phyloP scores from a whole-genome alignment of 2,329 filamentous ascomycete species.

The Ophiostoma himal-ulmi region DNA sequence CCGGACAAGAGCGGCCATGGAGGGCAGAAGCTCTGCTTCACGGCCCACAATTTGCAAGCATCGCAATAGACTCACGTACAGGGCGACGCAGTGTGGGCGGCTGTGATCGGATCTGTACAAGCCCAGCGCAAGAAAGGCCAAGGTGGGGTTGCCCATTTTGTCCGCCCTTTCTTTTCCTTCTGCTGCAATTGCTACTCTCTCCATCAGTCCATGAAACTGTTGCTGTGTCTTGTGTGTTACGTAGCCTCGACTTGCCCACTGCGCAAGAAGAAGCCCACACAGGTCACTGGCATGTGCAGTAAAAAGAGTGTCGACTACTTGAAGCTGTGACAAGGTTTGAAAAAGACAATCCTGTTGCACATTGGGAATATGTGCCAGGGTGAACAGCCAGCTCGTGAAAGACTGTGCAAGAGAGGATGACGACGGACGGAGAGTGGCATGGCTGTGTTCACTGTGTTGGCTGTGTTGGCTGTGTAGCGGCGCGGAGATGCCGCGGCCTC shows the following conservation, averaged over 20 bases:
- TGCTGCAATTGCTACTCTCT: neutral
- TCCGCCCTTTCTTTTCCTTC: too few species aligned
- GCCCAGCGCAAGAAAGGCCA: slow-evolving; percentile 30
- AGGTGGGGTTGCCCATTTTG: slow-evolving; percentile 15
- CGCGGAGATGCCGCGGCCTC: slow-evolving; percentile 14
- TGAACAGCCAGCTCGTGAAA: slow-evolving; percentile 23
- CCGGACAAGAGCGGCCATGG: slow-evolving; percentile 18
- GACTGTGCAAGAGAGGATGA: neutral
- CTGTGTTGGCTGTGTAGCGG: neutral
- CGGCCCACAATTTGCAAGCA: slow-evolving; percentile 20
- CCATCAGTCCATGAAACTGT: neutral
- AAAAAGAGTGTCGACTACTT: neutral
- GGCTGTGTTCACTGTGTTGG: neutral
- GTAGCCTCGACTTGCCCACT: slow-evolving; percentile 33
- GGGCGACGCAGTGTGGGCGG: slow-evolving; percentile 16
- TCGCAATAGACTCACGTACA: slow-evolving; percentile 22
- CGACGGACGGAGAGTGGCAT: neutral
- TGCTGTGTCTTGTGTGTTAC: slow-evolving; percentile 15
- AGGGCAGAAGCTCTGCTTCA: slow-evolving; percentile 16
- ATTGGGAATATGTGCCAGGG: slow-evolving; percentile 25
- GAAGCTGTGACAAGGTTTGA: slow-evolving; percentile 22
- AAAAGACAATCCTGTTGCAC: slow-evolving; percentile 25
- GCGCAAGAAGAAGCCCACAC: slow-evolving; percentile 30
- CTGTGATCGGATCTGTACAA: slow-evolving; percentile 23
- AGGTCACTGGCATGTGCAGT: slow-evolving; percentile 26